Conservation (phyloP, 2,329 filamentous ascomycete genomes). For the Penicillium brevicompactum region DNA sequence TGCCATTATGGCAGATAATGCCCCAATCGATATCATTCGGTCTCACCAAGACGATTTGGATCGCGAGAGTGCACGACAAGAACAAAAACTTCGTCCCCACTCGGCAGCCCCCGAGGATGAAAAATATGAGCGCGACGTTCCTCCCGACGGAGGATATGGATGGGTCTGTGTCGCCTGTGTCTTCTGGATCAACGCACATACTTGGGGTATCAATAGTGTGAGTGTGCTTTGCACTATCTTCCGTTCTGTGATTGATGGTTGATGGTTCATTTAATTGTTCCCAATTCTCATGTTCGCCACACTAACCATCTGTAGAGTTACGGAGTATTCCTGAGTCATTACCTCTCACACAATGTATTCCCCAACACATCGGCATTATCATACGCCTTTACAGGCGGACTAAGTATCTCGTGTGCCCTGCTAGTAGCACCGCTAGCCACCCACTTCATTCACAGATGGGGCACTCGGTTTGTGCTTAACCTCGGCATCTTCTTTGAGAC, state of each 20-base stretch:
- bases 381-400: slow-evolving; percentile 63
- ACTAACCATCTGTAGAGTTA: slow-evolving; percentile 37
- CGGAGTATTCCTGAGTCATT: slow-evolving; percentile 63
- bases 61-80: slow-evolving; percentile 6
- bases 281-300: not conserved
- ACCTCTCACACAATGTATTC: slow-evolving; percentile 58
- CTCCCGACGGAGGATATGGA: slow-evolving; percentile 62
- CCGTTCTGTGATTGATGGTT: too few relatives aligned
- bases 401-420: slow-evolving; percentile 61
- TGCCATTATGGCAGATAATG: slow-evolving; percentile 34
- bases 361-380: slow-evolving; percentile 56
- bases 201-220: slow-evolving; percentile 73
- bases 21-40: slow-evolving; percentile 33
- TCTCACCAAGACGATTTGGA: slow-evolving; percentile 20
- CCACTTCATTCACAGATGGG: slow-evolving; percentile 53
- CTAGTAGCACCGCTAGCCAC: slow-evolving; percentile 61
- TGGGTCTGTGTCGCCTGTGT: slow-evolving; percentile 62
- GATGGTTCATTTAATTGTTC: too few relatives aligned
- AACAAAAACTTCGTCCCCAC: slow-evolving; percentile 12
- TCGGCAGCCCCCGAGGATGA: slow-evolving; percentile 21
- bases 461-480: slow-evolving; percentile 57
- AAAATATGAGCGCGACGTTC: slow-evolving; percentile 37
- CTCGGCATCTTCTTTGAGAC: slow-evolving; percentile 60
- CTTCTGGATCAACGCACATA: slow-evolving; percentile 67
- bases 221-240: slow-evolving; percentile 19